These are phyloP conservation scores for Xenoacremonium recifei DNA, from an alignment of 2,329 filamentous ascomycete species.

Conservation along the genomic window DNA sequence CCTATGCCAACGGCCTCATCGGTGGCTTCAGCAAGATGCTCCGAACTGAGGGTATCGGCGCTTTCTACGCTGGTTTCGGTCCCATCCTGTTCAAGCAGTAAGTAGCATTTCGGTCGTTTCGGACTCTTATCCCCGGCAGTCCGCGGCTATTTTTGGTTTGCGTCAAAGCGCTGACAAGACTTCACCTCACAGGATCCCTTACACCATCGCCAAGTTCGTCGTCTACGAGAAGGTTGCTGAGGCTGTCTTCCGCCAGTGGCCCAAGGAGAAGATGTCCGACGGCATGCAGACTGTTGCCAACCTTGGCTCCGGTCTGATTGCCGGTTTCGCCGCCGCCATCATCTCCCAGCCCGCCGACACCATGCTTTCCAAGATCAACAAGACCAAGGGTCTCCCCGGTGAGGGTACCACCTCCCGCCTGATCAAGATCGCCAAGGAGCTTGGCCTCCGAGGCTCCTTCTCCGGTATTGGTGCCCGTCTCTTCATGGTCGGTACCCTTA, in stretches of 20 bases:
- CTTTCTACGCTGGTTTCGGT: conserved; percentile 90
- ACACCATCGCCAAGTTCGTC: conserved; percentile 95
- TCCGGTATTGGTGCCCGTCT: conserved; percentile 74
- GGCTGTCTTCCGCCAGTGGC: conserved; percentile 63
- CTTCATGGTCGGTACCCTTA: conserved; percentile 67
- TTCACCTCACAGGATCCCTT: conserved; percentile 64
- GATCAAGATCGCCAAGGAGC: conserved; percentile 85
- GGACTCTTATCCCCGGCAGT: no score
- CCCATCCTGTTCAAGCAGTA: conserved; percentile 68
- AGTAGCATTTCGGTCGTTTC: conserved; percentile 17
- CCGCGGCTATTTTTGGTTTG: no score
- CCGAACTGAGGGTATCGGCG: conserved; percentile 77
- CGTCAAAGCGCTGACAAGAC: no score
- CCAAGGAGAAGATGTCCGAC: conserved; percentile 69
- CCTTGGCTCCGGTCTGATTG: conserved; percentile 56
- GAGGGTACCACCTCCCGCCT: conserved; percentile 78
- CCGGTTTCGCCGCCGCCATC: conserved; percentile 79
- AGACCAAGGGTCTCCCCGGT: conserved; percentile 83
- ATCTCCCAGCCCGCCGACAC: conserved; percentile 90
- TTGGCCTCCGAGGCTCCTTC: conserved; percentile 76
- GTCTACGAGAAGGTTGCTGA: conserved; percentile 88
- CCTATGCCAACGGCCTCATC: conserved; percentile 77
- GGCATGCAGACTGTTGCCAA: conserved; percentile 76
- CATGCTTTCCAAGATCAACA: conserved; percentile 96
- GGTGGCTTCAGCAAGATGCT: conserved; percentile 81